Evolutionary conservation across 202 grass and related monocot genomes (phyloP), one percentile per base, ranked within the genome.

Genomic region (Brachypodium distachyon): DNA sequence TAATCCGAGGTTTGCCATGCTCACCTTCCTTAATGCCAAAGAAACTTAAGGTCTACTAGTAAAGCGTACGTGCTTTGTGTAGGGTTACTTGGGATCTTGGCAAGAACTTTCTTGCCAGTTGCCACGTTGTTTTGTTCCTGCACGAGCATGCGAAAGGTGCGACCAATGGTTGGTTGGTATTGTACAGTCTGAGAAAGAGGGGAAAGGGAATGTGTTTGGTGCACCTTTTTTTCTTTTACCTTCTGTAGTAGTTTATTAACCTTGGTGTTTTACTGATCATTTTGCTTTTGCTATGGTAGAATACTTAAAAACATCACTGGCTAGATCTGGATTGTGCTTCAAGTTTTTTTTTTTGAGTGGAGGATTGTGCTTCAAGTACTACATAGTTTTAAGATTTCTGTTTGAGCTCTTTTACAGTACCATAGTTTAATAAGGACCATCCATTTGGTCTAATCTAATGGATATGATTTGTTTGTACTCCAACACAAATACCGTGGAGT

Each of bases 41-140:
- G 78, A 82, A 18, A 86, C 44, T 81, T 76, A 53, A 48, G 54
- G 23, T 70, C 43, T 14, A 40, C 43, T 14, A 40, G 63, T 31
- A 82, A 86, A 62, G 71, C 16, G 69, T 4, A 51, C 33, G 5
- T 34, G 5, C 26, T 14, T 61, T 75, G 32, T 61, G 61, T 36
- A 70, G 51, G 62, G 26, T 81, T 54, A 47, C 63, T 76, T 76
- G 77, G 63, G 31, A 86, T 86, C 77, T 63, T 55, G 28, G 63
- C 78, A 76, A 63, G 54, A 81, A 76, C 54, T 81, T 81, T 86
- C 52, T 70, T 37, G 61, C 51, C 61, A 81, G n/a, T 70, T 37
- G 61, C 51, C 61, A 81, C 25, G 32, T 12, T 50, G 40, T 13
- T 67, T 42, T 59, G 37, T 74, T 66, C 40, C 6, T 16, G 31